phyloP scores from a whole-genome alignment of 768 basidiomycete species.

The Pulveroboletus frians region DNA sequence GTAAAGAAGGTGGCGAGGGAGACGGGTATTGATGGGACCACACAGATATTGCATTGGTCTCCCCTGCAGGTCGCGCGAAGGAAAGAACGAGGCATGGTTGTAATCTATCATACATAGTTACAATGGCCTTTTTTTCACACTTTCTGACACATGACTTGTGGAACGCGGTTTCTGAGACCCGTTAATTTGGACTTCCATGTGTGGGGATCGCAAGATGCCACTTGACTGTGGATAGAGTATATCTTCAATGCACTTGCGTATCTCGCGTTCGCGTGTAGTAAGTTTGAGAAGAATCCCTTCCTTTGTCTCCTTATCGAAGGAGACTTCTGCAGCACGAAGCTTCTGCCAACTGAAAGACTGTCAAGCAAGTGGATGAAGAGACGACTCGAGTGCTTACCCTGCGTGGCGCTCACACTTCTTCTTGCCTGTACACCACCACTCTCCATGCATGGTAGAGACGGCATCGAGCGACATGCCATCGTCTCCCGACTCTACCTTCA shows the following conservation, averaged over 20 bases:
- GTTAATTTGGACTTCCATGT: constrained; percentile 39
- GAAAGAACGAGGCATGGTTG: constrained; percentile 10
- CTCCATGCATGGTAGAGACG: constrained; percentile 31
- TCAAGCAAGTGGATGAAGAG: constrained; percentile 1
- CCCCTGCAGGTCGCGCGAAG: constrained; percentile 1
- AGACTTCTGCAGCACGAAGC: constrained; percentile 65
- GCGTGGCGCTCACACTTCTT: constrained; percentile 74
- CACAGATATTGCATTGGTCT: constrained; percentile 11
- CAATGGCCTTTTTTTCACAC: constrained; percentile 53
- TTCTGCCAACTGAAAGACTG: constrained; percentile 63
- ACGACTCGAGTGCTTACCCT: constrained; percentile 44
- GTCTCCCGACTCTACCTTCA: constrained; percentile 29
- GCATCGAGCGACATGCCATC: constrained; percentile 39
- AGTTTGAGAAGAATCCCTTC: constrained; percentile 62
- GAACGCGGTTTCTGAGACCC: constrained; percentile 37
- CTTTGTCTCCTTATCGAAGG: constrained; percentile 71
- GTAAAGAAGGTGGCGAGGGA: constrained; percentile 92
- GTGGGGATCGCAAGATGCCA: constrained; percentile 32
- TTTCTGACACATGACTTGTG: constrained; percentile 45
- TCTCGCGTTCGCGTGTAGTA: constrained; percentile 70
- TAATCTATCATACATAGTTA: constrained; percentile 19
- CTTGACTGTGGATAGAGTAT: constrained; percentile 48
- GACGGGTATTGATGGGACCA: constrained; percentile 69
- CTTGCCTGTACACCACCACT: constrained; percentile 79
- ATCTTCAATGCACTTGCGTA: constrained; percentile 74